Conservation (phyloP, 163 green algal genomes). For the Scenedesmus sp. region DNA sequence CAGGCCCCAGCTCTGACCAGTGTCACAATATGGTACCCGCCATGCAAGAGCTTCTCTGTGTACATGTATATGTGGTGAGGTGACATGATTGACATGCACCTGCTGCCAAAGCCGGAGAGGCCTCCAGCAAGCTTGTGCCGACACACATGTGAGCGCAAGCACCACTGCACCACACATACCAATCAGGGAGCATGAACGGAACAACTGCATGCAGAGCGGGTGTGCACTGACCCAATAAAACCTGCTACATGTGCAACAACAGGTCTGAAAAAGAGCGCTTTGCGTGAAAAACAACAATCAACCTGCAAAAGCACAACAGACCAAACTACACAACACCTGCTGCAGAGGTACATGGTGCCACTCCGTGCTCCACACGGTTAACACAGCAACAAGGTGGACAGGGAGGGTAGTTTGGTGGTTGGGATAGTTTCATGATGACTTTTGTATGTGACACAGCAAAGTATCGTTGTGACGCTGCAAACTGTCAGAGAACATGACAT, state of each 20-base stretch:
- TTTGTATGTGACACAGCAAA: not conserved
- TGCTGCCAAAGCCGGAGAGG: too few relatives aligned
- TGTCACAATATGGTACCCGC: too few relatives aligned
- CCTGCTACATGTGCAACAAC: not conserved
- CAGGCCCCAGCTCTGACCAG: too few relatives aligned
- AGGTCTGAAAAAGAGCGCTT: not conserved
- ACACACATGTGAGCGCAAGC: too few relatives aligned
- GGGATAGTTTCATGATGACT: not conserved
- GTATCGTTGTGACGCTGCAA: not conserved
- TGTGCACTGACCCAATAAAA: too few relatives aligned
- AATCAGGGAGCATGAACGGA: too few relatives aligned
- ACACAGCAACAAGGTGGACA: not conserved
- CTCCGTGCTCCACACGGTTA: not conserved
- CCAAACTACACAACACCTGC: not conserved
- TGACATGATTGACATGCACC: too few relatives aligned
- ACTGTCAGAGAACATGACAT: not conserved
- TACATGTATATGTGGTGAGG: too few relatives aligned
- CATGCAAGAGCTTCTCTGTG: too few relatives aligned
- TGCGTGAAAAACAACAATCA: not conserved
- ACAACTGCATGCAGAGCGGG: too few relatives aligned
- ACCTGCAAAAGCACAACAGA: not conserved
- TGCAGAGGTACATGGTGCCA: not conserved
- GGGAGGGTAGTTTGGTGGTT: not conserved
- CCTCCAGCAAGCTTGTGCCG: too few relatives aligned
- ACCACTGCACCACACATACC: too few relatives aligned